phyloP scores from a whole-genome alignment of 305 asterid species.

The Fraxinus sp. region DNA sequence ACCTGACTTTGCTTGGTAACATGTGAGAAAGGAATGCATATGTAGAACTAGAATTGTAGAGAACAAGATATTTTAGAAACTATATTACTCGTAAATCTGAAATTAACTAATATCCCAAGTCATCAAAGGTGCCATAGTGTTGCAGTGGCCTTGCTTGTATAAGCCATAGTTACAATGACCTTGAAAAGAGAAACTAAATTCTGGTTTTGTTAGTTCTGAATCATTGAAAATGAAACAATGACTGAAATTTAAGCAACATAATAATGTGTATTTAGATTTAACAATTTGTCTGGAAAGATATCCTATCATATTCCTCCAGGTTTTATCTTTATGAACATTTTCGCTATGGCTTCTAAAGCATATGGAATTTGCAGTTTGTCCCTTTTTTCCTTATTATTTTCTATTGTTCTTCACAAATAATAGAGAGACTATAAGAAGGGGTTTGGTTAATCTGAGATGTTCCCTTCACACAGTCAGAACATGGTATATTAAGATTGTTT shows the following conservation, averaged over 20 bases:
- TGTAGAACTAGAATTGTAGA: constrained; percentile 7
- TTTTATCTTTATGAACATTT: not conserved
- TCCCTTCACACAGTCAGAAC: not conserved
- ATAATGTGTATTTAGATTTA: not conserved
- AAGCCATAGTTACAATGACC: not conserved
- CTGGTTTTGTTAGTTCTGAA: not conserved
- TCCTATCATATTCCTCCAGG: not conserved
- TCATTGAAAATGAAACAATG: not conserved
- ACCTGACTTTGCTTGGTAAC: constrained; percentile 12
- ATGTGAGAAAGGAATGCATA: constrained; percentile 13
- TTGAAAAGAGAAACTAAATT: not conserved
- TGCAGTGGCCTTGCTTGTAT: not conserved
- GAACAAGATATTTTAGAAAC: constrained; percentile 7
- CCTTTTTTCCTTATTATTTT: not conserved
- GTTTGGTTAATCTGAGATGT: not conserved
- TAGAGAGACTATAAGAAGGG: not conserved
- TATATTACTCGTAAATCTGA: not conserved
- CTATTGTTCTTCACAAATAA: not conserved
- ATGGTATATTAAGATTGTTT: not conserved
- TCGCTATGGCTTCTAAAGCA: not conserved
- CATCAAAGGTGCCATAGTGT: not conserved
- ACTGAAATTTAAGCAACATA: not conserved
- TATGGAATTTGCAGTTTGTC: not conserved
- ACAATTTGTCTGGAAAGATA: not conserved
- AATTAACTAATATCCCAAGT: not conserved